Evolutionary conservation across 805 yeast species (phyloP), one percentile per base, ranked within the genome.

Genomic region (Wickerhamiella galacta): DNA sequence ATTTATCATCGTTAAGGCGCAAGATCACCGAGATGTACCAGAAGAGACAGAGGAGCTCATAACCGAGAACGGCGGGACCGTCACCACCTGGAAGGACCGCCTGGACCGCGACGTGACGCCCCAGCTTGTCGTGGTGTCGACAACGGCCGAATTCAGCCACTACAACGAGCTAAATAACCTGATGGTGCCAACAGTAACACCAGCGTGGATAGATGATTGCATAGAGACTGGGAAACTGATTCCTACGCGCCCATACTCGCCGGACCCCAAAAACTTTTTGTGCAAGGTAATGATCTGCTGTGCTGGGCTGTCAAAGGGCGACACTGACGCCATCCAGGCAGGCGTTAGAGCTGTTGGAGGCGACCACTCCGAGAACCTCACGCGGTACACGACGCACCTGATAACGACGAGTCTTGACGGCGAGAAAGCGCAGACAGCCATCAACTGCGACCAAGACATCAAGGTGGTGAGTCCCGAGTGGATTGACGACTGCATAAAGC

Each of bases 321-420:
- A 75, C 40, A 63, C 67, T 30, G 85, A 74, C 35, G 70, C 68
- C n/a, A 61, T 80, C 11, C 66, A 71, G 41, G 74, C 72, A 5
- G 80, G 77, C 0, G 75, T 75, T 1, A 54, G 67, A 15, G 72
- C 79, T 1, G 63, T 79, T 38, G 96, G 95, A 2, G 96, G 94
- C 3, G 72, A 68, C 21, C 72, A 61, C 46, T 57, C 70, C 25
- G 76, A 75, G 38, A 58, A 58, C 8, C 57, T 85, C 20, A 72
- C 81, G 6, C 66, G 66, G 33, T 68, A 66, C 41, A 79, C 93
- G 1, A 80, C 95, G 0, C 95, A 87, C 59, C 61, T 82, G 22
- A 58, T 87, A 15, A 68, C 87, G 0, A 47, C 53, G 4, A 69
- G 68, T 40, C 48, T 56, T 22, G 52, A 67, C 3, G 68, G 70